Conservation (phyloP, 2,329 filamentous ascomycete genomes). For the Ophiobolus disseminans region DNA sequence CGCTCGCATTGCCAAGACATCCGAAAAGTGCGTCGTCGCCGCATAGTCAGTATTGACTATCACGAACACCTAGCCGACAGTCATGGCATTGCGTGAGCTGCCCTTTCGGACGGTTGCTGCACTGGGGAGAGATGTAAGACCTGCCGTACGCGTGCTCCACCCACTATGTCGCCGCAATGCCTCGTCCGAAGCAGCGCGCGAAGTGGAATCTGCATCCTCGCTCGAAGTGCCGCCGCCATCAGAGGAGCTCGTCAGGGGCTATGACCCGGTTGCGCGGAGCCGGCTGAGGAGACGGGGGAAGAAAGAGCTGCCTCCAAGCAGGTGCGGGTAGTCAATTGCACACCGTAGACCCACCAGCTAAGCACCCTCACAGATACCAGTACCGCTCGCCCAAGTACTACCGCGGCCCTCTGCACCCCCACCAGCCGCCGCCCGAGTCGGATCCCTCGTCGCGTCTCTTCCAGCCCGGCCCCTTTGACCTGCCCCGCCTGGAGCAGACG, state of each 20-base stretch:
- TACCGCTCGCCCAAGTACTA: conserved; percentile 94
- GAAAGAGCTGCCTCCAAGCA: conserved; percentile 59
- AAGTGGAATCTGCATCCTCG: conserved; percentile 59
- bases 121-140: conserved; percentile 34
- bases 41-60: neutral
- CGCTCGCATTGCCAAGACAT: conserved; percentile 16
- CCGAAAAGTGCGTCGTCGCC: conserved; percentile 21
- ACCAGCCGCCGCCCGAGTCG: conserved; percentile 85
- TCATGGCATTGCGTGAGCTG: conserved; percentile 50
- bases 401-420: conserved; percentile 89
- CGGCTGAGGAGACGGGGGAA: conserved; percentile 52
- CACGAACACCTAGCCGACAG: conserved; percentile 12
- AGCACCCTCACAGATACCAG: conserved; percentile 72
- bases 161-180: conserved; percentile 54
- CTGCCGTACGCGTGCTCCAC: conserved; percentile 23
- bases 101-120: conserved; percentile 37
- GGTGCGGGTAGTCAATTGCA: conserved; percentile 48
- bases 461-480: conserved; percentile 86
- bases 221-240: conserved; percentile 49
- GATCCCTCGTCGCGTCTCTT: conserved; percentile 89
- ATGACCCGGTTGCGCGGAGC: conserved; percentile 58
- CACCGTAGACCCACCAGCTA: neutral
- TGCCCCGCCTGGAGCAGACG: conserved; percentile 87
- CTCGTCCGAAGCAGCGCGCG: conserved; percentile 53
- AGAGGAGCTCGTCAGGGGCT: conserved; percentile 53